phyloP scores from a whole-genome alignment of 2,329 filamentous ascomycete genomes.

The Fusarium succisae region DNA sequence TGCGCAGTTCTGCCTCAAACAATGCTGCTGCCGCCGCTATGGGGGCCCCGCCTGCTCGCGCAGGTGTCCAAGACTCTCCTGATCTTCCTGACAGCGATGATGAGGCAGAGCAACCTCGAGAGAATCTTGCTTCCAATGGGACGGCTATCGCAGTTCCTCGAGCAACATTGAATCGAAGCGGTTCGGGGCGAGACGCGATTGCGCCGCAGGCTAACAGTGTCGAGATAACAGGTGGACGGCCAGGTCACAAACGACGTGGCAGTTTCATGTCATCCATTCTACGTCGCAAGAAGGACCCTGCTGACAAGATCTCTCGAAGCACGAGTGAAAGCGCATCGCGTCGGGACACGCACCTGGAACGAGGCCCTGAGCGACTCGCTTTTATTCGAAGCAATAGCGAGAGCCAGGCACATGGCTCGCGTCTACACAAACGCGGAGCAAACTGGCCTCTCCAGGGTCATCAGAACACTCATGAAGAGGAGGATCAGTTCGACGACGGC shows the following conservation, averaged over 20 bases:
- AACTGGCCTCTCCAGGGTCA: conserved; percentile 49
- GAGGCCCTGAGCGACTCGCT: conserved; percentile 63
- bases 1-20: conserved; percentile 43
- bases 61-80: conserved; percentile 62
- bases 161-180: conserved; percentile 51
- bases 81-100: conserved; percentile 70
- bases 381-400: conserved; percentile 53
- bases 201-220: conserved; percentile 31
- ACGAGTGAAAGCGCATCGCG: conserved; percentile 66
- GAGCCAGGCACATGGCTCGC: conserved; percentile 31
- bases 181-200: conserved; percentile 54
- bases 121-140: not conserved
- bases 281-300: conserved; percentile 67
- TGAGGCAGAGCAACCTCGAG: conserved; percentile 46
- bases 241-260: conserved; percentile 52
- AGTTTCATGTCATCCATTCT: conserved; percentile 68
- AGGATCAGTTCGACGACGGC: conserved; percentile 37
- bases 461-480: conserved; percentile 46
- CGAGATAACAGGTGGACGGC: conserved; percentile 34
- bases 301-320: conserved; percentile 64
- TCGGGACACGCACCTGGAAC: conserved; percentile 70
- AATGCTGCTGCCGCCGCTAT: conserved; percentile 50
- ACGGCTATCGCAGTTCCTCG: conserved; percentile 26
- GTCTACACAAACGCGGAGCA: conserved; percentile 42
- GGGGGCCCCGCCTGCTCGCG: conserved; percentile 52